Evolutionary conservation across 139 green algal species (phyloP), one percentile per base, ranked within the genome.

Genomic region (Coelastrella sp.): DNA sequence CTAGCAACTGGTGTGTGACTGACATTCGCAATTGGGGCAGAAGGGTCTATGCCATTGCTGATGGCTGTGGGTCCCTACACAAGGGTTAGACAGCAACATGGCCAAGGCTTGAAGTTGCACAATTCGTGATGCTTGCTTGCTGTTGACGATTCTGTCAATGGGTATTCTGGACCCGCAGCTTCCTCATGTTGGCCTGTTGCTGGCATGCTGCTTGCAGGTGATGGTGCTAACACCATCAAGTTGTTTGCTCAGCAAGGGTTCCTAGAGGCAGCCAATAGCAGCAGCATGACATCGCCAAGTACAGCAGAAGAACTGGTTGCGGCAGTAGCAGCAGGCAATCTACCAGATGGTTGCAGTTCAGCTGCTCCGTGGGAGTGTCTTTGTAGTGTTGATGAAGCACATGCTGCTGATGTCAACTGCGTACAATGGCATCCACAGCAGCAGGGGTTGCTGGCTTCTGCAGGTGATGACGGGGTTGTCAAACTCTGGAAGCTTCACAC

Each of bases 361-460:
- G 17, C 59, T 58, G 86, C 58, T 15, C 58, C 75, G 22, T 96
- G 94, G 84, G n/a, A 59, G 20, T 63, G 94, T 74, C 86, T 94
- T 27, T 82, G 70, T 59, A 85, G 19, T 59, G 78, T 90, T 25
- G 70, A 87, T 12, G 56, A 92, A 14, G 95, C 96, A 5, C 97
- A 98, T 66, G 15, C 25, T 5, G 63, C 85, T 15, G 97, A 99
- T 90, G 93, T 98, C 4, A 99, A 99, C 91, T 98, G 97, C 87
- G 97, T 98, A 25, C 82, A 91, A 0, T 99, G 96, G 96, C 91
- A 95, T 82, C 97, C 97, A 0, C 81, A 35, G 4, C 79, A 96
- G 22, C 85, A 90, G 8, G 65, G 25, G 3, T 70, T 98, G 85
- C 87, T 99, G 35, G 96, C 95, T 7, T 97, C 95, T 8, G 94